A percentile compares a stretch with the other conserved stretches of the same genome.
Conservation (phyloP, 192 early-diverging fungal genomes). For the Phycomyces blakesleeanus region DNA sequence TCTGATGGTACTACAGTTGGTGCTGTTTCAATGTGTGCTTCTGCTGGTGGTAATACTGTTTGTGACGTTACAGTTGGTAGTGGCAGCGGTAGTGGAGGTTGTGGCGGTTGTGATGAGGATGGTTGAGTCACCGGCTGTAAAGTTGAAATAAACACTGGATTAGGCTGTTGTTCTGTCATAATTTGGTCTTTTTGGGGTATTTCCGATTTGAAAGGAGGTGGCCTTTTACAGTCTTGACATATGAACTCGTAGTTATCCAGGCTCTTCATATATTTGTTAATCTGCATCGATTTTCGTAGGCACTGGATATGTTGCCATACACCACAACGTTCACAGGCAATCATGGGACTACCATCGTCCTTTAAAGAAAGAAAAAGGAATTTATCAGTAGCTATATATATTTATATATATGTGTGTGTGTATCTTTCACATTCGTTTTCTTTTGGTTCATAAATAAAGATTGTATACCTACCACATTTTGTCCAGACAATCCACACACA, state of each 20-base stretch:
- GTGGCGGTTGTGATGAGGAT: no score
- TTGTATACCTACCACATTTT: conserved; percentile 43
- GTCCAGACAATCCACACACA: conserved; percentile 43
- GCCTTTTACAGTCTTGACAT: conserved; percentile 40
- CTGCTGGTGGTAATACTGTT: no score
- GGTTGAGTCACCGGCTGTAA: no score
- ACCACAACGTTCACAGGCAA: conserved; percentile 63
- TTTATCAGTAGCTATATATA: background rate
- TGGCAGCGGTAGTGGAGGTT: no score
- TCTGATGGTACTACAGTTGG: no score
- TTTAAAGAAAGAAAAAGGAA: conserved; percentile 14
- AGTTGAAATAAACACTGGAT: no score
- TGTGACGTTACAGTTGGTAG: no score
- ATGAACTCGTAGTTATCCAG: conserved; percentile 50
- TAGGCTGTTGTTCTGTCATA: no score
- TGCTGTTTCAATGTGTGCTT: no score
- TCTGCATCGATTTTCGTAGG: conserved; percentile 36
- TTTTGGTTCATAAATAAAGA: background rate
- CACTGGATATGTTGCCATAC: conserved; percentile 74
- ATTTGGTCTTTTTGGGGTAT: no score
- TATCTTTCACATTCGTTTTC: background rate
- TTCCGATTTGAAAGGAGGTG: no score
- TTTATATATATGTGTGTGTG: no score
- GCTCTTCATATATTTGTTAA: conserved; percentile 25
- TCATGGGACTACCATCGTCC: conserved; percentile 70